Percentiles rank a stretch among this genome's conserved stretches.
Conservation (phyloP, 225 moss, liverwort and hornwort genomes). For the Marchantia polymorpha region DNA sequence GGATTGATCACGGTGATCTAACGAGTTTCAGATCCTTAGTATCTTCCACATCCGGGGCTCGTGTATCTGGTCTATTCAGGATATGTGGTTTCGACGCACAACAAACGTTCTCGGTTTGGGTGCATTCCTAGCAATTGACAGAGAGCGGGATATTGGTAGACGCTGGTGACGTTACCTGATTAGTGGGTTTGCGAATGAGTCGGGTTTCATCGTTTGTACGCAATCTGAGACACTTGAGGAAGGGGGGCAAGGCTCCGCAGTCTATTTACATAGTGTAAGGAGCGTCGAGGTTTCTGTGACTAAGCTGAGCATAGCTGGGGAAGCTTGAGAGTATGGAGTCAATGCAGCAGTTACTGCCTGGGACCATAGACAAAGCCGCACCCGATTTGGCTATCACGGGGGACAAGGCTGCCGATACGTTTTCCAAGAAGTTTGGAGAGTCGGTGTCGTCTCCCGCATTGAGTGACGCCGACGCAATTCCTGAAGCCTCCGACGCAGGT, state of each 20-base stretch:
- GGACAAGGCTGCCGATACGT: conserved; percentile 19
- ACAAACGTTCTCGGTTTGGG: background rate
- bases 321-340: conserved; percentile 14
- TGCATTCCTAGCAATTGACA: background rate
- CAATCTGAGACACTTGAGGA: background rate
- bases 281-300: too few relatives aligned
- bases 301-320: background rate
- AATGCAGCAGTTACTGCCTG: conserved; percentile 5
- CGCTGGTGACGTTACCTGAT: background rate
- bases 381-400: conserved; percentile 2
- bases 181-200: background rate
- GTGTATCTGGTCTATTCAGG: background rate
- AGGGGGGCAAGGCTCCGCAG: background rate
- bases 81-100: background rate
- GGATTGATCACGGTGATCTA: background rate
- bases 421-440: conserved; percentile 2
- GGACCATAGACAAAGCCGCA: conserved; percentile 2
- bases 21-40: background rate
- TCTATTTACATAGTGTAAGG: background rate
- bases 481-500: background rate
- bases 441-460: conserved; percentile 1
- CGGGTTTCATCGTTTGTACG: background rate
- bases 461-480: conserved; percentile 3
- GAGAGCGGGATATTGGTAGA: background rate
- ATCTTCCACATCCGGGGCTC: background rate